Conservation (phyloP, 1,139 yeast genomes). For the Candida sanyaensis region DNA sequence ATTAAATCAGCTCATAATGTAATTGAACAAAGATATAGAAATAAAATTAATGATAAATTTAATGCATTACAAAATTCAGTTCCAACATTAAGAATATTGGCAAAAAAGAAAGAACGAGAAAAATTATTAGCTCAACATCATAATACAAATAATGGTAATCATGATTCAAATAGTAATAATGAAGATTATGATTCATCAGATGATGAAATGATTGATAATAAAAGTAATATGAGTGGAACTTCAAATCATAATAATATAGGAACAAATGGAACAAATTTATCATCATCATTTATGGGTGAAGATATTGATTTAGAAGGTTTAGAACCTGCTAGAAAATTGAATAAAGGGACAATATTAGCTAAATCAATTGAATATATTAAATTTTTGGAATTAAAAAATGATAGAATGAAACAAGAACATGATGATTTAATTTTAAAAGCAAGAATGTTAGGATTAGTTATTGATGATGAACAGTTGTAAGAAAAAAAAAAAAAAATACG, state of each 20-base stretch:
- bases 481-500: neutral
- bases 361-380: conserved; percentile 48
- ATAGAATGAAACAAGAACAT: conserved; percentile 35
- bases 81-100: conserved; percentile 39
- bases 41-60: conserved; percentile 48
- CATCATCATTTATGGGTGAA: conserved; percentile 12
- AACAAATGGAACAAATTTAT: neutral
- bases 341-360: conserved; percentile 47
- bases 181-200: conserved; percentile 18
- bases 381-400: conserved; percentile 42
- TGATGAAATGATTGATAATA: conserved; percentile 17
- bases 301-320: conserved; percentile 41
- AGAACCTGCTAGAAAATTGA: conserved; percentile 47
- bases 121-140: conserved; percentile 10
- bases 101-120: conserved; percentile 22
- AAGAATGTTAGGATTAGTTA: conserved; percentile 20
- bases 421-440: conserved; percentile 27
- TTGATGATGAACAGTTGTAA: conserved; percentile 14
- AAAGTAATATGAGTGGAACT: conserved; percentile 1
- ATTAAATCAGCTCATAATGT: conserved; percentile 44
- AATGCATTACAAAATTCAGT: conserved; percentile 42
- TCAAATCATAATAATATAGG: no score
- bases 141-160: conserved; percentile 12
- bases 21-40: conserved; percentile 48
- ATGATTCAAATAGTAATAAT: conserved; percentile 19